Evolutionary conservation across 2,329 filamentous ascomycete genomes (phyloP).

Genomic region (Colletotrichum limetticola): DNA sequence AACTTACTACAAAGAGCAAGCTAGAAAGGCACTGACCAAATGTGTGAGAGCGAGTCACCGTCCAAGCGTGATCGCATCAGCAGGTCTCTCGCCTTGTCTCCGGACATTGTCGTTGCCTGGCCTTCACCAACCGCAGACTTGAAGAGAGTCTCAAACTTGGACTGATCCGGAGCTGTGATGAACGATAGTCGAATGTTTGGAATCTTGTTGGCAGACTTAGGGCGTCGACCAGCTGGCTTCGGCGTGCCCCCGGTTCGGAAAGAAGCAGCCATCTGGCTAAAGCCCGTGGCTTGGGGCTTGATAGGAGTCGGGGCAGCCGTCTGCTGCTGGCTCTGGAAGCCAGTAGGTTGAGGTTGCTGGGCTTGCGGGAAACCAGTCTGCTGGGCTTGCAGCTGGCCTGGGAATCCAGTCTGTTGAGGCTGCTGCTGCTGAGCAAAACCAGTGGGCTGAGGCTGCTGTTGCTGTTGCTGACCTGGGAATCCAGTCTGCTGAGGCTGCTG

Average conservation of each 20-base stretch:
- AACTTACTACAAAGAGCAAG: not conserved
- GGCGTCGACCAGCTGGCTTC: slow-evolving; percentile 56
- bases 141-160: slow-evolving; percentile 97
- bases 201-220: slow-evolving; percentile 77
- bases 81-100: slow-evolving; percentile 91
- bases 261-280: slow-evolving; percentile 74
- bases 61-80: slow-evolving; percentile 88
- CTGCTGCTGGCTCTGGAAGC: slow-evolving; percentile 61
- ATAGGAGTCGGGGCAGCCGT: slow-evolving; percentile 63
- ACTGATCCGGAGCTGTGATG: slow-evolving; percentile 93
- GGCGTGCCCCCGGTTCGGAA: slow-evolving; percentile 65
- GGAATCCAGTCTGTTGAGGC: slow-evolving; percentile 54
- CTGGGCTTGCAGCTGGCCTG: slow-evolving; percentile 53
- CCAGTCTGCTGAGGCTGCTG: slow-evolving; percentile 57
- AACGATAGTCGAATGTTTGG: slow-evolving; percentile 95
- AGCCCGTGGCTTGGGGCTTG: slow-evolving; percentile 74
- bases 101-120: slow-evolving; percentile 83
- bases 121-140: slow-evolving; percentile 90
- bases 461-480: slow-evolving; percentile 55
- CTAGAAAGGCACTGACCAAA: slow-evolving; percentile 74
- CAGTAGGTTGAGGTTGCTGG: slow-evolving; percentile 52
- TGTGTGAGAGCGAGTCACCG: slow-evolving; percentile 88
- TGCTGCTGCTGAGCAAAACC: slow-evolving; percentile 54
- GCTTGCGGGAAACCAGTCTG: slow-evolving; percentile 57
- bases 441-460: slow-evolving; percentile 54